Evolutionary conservation across 345 rosid species (phyloP), one percentile per base, ranked within the genome.

Genomic region (Kernera saxatilis): DNA sequence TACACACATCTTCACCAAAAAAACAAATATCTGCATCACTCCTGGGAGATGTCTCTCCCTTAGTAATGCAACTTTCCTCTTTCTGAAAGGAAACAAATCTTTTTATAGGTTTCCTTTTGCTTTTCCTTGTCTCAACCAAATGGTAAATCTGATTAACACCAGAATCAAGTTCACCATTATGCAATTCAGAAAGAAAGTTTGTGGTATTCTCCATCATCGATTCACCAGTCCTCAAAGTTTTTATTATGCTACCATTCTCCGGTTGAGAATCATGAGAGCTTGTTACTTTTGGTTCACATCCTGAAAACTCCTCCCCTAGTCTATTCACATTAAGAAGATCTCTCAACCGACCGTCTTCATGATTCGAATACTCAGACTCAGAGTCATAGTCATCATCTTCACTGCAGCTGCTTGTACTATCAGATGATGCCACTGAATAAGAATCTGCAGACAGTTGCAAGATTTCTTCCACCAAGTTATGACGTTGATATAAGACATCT

Each of bases 361-460:
- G 68, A 52, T 68, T 50, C 7, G 80, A 73, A 43, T 64, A 66
- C 68, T 78, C 88, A 75, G 57, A 63, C 57, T 79, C 87, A 76
- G 43, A 73, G 21, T 83, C 77, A 64, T 64, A 29, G 54, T 73
- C 40, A 52, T 82, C 86, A 77, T 85, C 93, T 58, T 86, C 97
- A 75, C 92, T 85, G 60, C 86, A 75, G 79, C 94, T 91, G 46
- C 90, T 87, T 75, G 86, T 65, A 70, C 88, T 87, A 67, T 93
- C 90, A 73, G 92, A 85, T 63, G 97, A 87, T 68, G 80, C 87
- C 63, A 84, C 77, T 5, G 97, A 89, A 81, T 54, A 87, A 69
- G 98, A 87, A 50, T 85, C 94, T 9, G 91, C 97, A 78, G 98
- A 85, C 23, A 89, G 84, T 85, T 89, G 98, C 82, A 93, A 74